Evolutionary conservation across 2,329 filamentous ascomycete genomes (phyloP).

Genomic region (Colletotrichum spinosum): DNA sequence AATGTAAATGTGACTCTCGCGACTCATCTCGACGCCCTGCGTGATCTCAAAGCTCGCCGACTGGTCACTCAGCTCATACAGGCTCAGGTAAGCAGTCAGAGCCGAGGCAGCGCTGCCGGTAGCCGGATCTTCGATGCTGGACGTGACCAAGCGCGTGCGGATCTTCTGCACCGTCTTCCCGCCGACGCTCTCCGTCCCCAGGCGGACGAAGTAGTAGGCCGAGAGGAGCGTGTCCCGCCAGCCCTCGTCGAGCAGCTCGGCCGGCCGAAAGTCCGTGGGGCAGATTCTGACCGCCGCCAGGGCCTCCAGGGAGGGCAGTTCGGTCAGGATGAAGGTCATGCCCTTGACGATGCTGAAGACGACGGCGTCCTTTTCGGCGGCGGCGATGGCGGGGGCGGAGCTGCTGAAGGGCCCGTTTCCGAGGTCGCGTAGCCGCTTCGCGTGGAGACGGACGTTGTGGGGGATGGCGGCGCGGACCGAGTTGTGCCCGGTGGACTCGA

Average conservation of each 20-base stretch:
- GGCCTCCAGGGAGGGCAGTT: constrained; percentile 69
- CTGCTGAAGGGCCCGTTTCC: constrained; percentile 17
- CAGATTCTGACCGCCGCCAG: constrained; percentile 57
- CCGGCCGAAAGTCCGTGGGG: constrained; percentile 47
- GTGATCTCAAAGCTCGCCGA: constrained; percentile 33
- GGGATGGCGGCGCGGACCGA: constrained; percentile 73
- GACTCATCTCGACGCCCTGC: constrained; percentile 37
- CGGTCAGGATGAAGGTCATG: constrained; percentile 77
- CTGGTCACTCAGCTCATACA: constrained; percentile 50
- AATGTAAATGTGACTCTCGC: constrained; percentile 31
- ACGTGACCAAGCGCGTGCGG: constrained; percentile 71
- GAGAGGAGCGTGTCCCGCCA: constrained; percentile 67
- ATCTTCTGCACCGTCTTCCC: constrained; percentile 46
- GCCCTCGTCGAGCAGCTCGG: constrained; percentile 60
- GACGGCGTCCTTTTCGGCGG: constrained; percentile 54
- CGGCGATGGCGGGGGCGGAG: background rate
- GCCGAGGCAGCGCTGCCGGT: constrained; percentile 73
- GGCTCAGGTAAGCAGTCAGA: constrained; percentile 65
- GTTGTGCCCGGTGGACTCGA: constrained; percentile 52
- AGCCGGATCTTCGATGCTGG: constrained; percentile 67
- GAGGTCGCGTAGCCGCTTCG: constrained; percentile 18
- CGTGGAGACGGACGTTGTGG: constrained; percentile 57
- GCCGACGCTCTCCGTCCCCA: constrained; percentile 12
- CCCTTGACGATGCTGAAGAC: constrained; percentile 76
- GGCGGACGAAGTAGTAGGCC: constrained; percentile 69